Conservation (phyloP, 1,284 basidiomycete species). For the Ceratobasidium sp. region DNA sequence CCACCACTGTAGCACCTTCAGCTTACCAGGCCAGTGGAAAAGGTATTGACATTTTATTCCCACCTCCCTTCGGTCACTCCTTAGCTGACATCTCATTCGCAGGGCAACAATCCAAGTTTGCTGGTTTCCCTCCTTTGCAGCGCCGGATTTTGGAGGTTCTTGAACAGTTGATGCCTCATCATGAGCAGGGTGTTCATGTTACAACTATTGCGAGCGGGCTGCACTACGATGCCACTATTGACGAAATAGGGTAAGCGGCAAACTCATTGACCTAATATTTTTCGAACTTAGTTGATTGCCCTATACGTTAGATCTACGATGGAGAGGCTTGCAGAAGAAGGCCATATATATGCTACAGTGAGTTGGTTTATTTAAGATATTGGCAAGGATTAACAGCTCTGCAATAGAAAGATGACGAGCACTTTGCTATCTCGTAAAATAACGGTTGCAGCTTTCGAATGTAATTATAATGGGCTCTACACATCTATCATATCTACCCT, state of each 20-base stretch:
- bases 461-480: constrained; percentile 1
- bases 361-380: background rate
- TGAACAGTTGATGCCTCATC: constrained; percentile 57
- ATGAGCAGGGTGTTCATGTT: constrained; percentile 74
- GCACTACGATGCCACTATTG: constrained; percentile 55
- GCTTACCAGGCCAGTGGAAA: constrained; percentile 38
- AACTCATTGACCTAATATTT: constrained; percentile 16
- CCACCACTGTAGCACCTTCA: constrained; percentile 23
- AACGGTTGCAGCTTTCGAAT: background rate
- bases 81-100: constrained; percentile 45
- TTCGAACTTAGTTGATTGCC: constrained; percentile 60
- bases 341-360: constrained; percentile 37
- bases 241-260: constrained; percentile 50
- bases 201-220: constrained; percentile 65
- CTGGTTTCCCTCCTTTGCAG: constrained; percentile 72
- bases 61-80: constrained; percentile 44
- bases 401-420: constrained; percentile 32
- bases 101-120: constrained; percentile 58
- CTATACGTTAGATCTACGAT: constrained; percentile 21
- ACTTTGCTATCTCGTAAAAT: constrained; percentile 40
- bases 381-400: background rate
- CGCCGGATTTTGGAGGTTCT: constrained; percentile 76
- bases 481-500: too few relatives aligned
- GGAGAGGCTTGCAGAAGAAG: constrained; percentile 46
- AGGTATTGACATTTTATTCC: constrained; percentile 34